phyloP scores from a whole-genome alignment of 176 grass and related monocot species.

The Puccinellia tenuiflora region DNA sequence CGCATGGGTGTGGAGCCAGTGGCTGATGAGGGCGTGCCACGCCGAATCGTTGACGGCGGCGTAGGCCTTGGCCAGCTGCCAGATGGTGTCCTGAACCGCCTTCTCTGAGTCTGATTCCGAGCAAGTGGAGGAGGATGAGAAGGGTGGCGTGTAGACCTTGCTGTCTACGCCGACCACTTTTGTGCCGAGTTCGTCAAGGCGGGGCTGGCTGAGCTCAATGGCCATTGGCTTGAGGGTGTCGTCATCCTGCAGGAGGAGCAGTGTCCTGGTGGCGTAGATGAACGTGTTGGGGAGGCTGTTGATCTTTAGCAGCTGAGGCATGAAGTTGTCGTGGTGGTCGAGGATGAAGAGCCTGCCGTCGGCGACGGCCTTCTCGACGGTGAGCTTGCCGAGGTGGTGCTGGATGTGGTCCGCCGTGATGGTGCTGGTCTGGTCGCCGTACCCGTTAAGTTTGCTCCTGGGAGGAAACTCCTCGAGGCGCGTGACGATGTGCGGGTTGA shows the following conservation, averaged over 20 bases:
- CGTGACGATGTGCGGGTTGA: conserved; percentile 8
- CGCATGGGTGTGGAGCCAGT: background rate
- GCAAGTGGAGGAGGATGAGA: background rate
- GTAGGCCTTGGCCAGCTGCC: conserved; percentile 32
- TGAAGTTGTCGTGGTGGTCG: conserved; percentile 32
- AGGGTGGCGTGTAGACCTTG: conserved; percentile 16
- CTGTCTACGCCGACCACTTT: background rate
- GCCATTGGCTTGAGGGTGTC: conserved; percentile 33
- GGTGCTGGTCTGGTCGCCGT: conserved; percentile 6
- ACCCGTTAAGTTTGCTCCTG: conserved; percentile 9
- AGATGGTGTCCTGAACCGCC: background rate
- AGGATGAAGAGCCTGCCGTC: conserved; percentile 27
- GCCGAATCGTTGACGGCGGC: conserved; percentile 23
- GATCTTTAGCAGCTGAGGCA: conserved; percentile 17
- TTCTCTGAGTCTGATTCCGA: background rate
- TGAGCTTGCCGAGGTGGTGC: background rate
- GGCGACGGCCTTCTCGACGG: background rate
- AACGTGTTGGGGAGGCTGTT: background rate
- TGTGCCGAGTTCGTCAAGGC: background rate
- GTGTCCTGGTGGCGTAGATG: conserved; percentile 25
- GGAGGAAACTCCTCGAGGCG: conserved; percentile 19
- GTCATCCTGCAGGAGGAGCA: conserved; percentile 3
- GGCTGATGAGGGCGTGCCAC: conserved; percentile 12
- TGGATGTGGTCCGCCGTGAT: conserved; percentile 2
- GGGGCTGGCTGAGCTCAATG: conserved; percentile 28